These are phyloP conservation scores for Mucor mucedo DNA, from an alignment of 371 early-diverging fungal species.

Conservation along the genomic window DNA sequence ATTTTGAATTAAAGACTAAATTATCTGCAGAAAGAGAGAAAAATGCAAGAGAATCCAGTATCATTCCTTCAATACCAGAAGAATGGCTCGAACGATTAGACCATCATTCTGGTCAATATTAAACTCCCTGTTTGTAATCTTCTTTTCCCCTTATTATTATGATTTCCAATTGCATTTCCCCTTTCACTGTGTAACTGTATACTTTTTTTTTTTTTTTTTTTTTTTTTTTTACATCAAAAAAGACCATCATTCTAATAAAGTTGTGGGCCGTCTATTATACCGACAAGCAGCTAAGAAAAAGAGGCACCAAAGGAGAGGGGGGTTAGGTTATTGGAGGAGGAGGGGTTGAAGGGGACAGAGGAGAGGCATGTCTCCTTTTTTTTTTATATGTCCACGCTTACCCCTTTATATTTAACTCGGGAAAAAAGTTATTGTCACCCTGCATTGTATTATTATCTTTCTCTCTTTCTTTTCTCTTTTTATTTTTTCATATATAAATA, in stretches of 20 bases:
- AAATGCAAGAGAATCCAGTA: conserved; percentile 31
- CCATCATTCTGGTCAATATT: conserved; percentile 14
- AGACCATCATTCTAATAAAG: too few species aligned
- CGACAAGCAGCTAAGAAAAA: not conserved
- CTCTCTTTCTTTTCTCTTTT: conserved; percentile 12
- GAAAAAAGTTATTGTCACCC: conserved; percentile 5
- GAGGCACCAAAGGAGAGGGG: not conserved
- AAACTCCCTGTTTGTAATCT: not conserved
- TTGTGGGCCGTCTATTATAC: not conserved
- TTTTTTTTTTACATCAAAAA: not conserved
- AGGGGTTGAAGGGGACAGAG: too few species aligned
- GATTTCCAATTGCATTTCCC: not conserved
- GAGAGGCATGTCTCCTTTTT: not conserved
- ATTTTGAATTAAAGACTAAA: conserved; percentile 37
- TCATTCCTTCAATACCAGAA: conserved; percentile 56
- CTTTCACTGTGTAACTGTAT: conserved; percentile 1
- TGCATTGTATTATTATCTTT: conserved; percentile 6
- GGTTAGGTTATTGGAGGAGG: too few species aligned
- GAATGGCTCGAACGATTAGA: conserved; percentile 56
- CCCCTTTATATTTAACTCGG: conserved; percentile 4
- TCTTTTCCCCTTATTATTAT: not conserved
- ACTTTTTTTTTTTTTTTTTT: conserved; percentile 18
- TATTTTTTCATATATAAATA: not conserved
- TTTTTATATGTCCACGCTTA: not conserved
- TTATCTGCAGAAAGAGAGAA: conserved; percentile 32